Evolutionary conservation across 768 basidiomycete genomes (phyloP).

Genomic region (Arthromyces matolae): DNA sequence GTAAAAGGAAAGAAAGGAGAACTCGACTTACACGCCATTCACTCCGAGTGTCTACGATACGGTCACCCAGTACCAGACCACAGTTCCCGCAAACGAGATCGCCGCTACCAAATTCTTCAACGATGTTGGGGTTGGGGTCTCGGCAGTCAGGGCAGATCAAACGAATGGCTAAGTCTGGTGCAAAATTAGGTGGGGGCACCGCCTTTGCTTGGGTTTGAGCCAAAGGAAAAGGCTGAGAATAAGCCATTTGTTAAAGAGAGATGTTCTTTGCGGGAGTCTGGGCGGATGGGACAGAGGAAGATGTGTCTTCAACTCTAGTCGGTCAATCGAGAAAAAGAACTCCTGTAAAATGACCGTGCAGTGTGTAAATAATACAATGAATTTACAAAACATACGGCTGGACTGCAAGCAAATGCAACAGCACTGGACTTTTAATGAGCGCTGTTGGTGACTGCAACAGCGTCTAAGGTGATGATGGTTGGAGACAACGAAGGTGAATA

Average conservation of each 20-base stretch:
- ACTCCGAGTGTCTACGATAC: slow-evolving; percentile 95
- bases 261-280: slow-evolving; percentile 19
- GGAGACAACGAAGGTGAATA: too few relatives aligned
- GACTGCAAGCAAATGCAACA: slow-evolving; percentile 5
- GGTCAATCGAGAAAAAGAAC: slow-evolving; percentile 1
- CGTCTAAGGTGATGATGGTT: slow-evolving; percentile 13
- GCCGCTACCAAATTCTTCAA: slow-evolving; percentile 97
- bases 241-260: slow-evolving; percentile 50
- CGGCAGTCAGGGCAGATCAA: slow-evolving; percentile 95
- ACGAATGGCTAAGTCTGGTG: slow-evolving; percentile 82
- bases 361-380: slow-evolving; percentile 6
- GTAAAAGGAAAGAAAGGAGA: slow-evolving; percentile 8
- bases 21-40: slow-evolving; percentile 88
- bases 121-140: slow-evolving; percentile 89
- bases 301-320: slow-evolving; percentile 4
- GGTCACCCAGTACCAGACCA: slow-evolving; percentile 92
- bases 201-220: slow-evolving; percentile 54
- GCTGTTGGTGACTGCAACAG: slow-evolving; percentile 5
- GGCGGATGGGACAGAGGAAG: not conserved
- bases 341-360: slow-evolving; percentile 18
- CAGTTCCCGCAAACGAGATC: slow-evolving; percentile 94
- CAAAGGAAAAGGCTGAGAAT: slow-evolving; percentile 77
- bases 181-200: slow-evolving; percentile 57
- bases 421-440: not conserved
- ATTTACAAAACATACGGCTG: slow-evolving; percentile 17